Base-by-base conservation (phyloP, 176 grass and related monocot species). In the Raddia distichophylla region DNA sequence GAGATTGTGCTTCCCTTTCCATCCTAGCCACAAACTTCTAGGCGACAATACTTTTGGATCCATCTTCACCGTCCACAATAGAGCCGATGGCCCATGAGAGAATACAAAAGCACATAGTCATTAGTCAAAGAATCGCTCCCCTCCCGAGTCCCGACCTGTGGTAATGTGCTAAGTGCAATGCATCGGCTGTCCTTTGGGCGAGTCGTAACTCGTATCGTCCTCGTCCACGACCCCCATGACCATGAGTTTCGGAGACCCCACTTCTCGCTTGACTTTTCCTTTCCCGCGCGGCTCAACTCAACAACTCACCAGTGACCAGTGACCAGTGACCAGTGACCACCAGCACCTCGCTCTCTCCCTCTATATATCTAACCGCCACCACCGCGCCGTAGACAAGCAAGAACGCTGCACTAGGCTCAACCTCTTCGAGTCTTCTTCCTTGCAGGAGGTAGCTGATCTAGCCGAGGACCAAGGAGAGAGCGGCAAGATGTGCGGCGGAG, bases 401-500 rank as follows among this genome's bases (percentile, higher is more conserved):
- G 19, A 10, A 10, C 57, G 10, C 19, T 27, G 0, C 58, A 60
- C 58, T 3, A 10, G 27, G 58, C 4, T 60, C 58, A 60, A 20
- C 18, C 16, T 56, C 16, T 55, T 18, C 0, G 3, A 56, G 54
- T 59, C 56, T 20, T 10, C 3, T 19, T 1, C 11, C 58, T 19
- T 9, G 19, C 22, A 22, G 9, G 4, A 22, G 20, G 57, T 40
- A 40, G 27, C 27, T 27, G 2, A 20, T 2, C 16, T 59, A 20
- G 6, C 19, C 57, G 19, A 62, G 22, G 5, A 10, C 14, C 71
- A n/a, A 55, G 15, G 18, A n/a, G 51, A 0, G 33, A n/a, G 57
- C 4, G 51, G 0, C n/a, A 61, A 69, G 16, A 95, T 95, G 85
- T 95, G 93, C 65, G 85, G 87, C 20, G 93, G 90, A 19, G 90